A percentile compares a stretch with the other conserved stretches of the same genome.
Conservation (phyloP, 2,329 filamentous ascomycete genomes). For the Aaosphaeria pasadenensis region DNA sequence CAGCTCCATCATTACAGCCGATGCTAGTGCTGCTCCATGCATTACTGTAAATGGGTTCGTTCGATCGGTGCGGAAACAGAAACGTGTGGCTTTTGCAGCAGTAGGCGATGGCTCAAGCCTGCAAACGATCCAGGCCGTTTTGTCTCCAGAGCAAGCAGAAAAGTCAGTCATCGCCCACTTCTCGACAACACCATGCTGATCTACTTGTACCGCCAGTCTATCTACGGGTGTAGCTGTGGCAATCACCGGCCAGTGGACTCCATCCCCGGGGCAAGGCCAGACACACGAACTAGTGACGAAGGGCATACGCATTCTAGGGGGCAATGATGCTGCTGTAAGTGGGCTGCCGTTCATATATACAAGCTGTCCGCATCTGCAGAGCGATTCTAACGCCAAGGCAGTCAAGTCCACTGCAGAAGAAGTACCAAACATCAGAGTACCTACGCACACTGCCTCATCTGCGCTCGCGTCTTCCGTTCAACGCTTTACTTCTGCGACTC, state of each 20-base stretch:
- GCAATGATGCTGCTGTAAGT: slow-evolving; percentile 74
- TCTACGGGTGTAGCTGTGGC: slow-evolving; percentile 78
- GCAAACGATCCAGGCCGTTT: slow-evolving; percentile 74
- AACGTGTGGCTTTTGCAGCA: slow-evolving; percentile 76
- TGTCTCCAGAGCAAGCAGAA: slow-evolving; percentile 68
- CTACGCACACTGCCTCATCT: slow-evolving; percentile 86
- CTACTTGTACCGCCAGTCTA: slow-evolving; percentile 53
- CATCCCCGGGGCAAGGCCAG: slow-evolving; percentile 67
- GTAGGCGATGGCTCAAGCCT: slow-evolving; percentile 85
- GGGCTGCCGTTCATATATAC: not conserved
- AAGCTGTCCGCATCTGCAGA: no score
- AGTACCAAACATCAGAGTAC: slow-evolving; percentile 87
- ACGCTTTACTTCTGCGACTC: slow-evolving; percentile 75
- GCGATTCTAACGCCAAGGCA: slow-evolving; percentile 36
- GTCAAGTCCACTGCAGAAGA: slow-evolving; percentile 93
- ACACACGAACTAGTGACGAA: slow-evolving; percentile 77
- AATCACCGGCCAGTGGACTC: slow-evolving; percentile 73
- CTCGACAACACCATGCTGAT: slow-evolving; percentile 1
- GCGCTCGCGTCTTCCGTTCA: slow-evolving; percentile 75
- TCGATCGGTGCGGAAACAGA: slow-evolving; percentile 82
- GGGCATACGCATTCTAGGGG: slow-evolving; percentile 67
- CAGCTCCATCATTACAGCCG: slow-evolving; percentile 45
- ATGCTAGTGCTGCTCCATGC: slow-evolving; percentile 41
- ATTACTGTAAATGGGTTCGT: slow-evolving; percentile 64
- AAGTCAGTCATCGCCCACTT: slow-evolving; percentile 55